These are phyloP conservation scores for Chalaropsis ovoidea DNA, from an alignment of 2,329 filamentous ascomycete genomes.

Conservation along the genomic window DNA sequence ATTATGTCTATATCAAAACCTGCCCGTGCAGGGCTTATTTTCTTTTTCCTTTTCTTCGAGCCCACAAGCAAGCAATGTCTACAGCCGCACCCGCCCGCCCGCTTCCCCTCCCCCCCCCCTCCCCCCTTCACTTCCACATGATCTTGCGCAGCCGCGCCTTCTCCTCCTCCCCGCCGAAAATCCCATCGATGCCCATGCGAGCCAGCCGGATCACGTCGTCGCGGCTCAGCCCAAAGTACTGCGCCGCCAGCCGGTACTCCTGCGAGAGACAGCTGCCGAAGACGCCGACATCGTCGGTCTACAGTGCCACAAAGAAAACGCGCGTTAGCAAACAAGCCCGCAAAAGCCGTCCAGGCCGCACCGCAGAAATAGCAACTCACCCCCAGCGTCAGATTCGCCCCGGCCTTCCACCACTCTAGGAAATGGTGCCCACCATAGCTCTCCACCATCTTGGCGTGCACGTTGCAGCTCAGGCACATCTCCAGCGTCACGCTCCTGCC, in stretches of 20 bases:
- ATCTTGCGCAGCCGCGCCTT: slow-evolving; percentile 45
- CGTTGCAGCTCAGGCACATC: slow-evolving; percentile 71
- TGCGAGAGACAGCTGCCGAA: slow-evolving; percentile 68
- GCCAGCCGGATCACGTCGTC: slow-evolving; percentile 45
- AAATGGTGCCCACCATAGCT: slow-evolving; percentile 67
- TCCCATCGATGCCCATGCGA: slow-evolving; percentile 51
- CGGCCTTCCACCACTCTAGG: slow-evolving; percentile 55
- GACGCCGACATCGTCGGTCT: slow-evolving; percentile 78
- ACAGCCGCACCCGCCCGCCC: neutral
- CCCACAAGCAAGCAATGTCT: neutral
- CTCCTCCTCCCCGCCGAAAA: slow-evolving; percentile 56
- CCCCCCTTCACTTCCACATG: slow-evolving; percentile 36
- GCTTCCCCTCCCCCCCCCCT: neutral
- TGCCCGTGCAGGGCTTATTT: slow-evolving; percentile 11
- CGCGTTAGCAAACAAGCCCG: too few species aligned
- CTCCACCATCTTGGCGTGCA: slow-evolving; percentile 60
- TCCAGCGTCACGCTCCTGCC: slow-evolving; percentile 53
- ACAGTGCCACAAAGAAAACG: neutral
- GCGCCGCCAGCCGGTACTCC: slow-evolving; percentile 62
- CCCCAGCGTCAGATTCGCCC: slow-evolving; percentile 54
- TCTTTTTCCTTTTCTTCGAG: neutral
- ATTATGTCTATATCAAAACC: slow-evolving; percentile 18
- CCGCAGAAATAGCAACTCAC: slow-evolving; percentile 48
- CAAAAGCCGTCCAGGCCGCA: too few species aligned
- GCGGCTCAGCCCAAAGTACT: slow-evolving; percentile 53